These are phyloP conservation scores for Claviceps purpurea DNA, from an alignment of 2,329 filamentous ascomycete species.

Conservation along the genomic window DNA sequence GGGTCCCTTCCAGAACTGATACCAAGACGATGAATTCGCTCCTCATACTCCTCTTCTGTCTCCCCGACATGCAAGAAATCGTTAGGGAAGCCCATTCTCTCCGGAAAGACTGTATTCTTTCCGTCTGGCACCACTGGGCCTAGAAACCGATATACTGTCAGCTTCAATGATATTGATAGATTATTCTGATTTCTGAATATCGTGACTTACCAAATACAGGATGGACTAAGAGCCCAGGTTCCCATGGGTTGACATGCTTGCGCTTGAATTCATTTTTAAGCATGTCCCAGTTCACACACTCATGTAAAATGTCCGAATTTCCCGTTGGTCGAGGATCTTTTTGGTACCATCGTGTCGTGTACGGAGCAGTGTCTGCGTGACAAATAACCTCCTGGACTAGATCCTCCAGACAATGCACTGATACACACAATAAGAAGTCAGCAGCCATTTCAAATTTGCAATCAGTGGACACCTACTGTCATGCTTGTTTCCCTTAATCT, in stretches of 20 bases:
- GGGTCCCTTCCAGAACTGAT: neutral
- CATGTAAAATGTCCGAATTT: neutral
- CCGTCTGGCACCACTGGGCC: neutral
- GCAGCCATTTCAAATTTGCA: neutral
- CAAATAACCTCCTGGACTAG: neutral
- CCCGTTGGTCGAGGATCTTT: neutral
- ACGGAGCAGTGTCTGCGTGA: neutral
- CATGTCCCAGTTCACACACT: slow-evolving; percentile 1
- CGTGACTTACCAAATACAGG: neutral
- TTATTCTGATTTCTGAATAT: too few relatives aligned
- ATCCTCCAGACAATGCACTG: slow-evolving; percentile 1
- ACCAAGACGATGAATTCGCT: neutral
- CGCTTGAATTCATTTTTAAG: neutral
- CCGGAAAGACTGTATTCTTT: neutral
- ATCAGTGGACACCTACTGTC: neutral
- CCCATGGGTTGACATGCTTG: slow-evolving; percentile 1
- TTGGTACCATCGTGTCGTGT: neutral
- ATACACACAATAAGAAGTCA: neutral
- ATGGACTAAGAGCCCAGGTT: neutral
- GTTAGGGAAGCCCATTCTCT: slow-evolving; percentile 1
- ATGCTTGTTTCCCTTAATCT: neutral
- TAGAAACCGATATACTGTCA: neutral
- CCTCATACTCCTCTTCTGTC: neutral
- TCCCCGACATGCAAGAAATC: neutral
- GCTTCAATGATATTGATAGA: neutral